Evolutionary conservation across 129 eudicot genomes (phyloP), one percentile per base, ranked within the genome.

Genomic region (Lactuca saligna): DNA sequence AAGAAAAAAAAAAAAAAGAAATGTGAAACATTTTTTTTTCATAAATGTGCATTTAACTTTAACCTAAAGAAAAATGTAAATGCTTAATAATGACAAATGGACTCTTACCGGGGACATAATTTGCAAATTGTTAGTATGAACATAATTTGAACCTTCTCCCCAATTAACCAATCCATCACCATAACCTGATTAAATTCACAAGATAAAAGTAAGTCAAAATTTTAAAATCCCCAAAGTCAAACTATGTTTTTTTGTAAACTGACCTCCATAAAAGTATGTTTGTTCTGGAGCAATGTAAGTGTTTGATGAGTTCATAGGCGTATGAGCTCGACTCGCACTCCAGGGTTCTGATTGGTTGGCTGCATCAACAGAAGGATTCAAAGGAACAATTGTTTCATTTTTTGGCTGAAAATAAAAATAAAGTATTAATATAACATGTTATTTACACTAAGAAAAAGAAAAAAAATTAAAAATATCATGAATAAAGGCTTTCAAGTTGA

Each of bases 71-170:
- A 58, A 65, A 48, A 5, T 48, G 39, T 65, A 13, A 29, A 25
- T 65, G 12, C 6, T 17, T 48, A 31, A 4, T 66, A 33, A 31
- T 50, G 32, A 17, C 7, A 15, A 49, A 66, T n/a, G 55, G 31
- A 51, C 16, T 69, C 97, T 85, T 70, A 90, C 97, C 66, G 90
- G 96, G 55, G 90, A 82, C 20, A 85, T 70, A 55, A 85, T 79
- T 71, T 87, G 95, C 75, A 91, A 69, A 77, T 81, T 84, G 72
- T 79, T 85, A 59, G 86, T 80, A 79, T 78, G 79, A 48, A 81
- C 87, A 77, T 84, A 87, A 70, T 74, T 85, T 8, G 97, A 79
- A 58, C 68, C 79, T 14, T 85, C 95, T 69, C 86, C 91, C 97
- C 97, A 84, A 71, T 75, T 83, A 68, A 75, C 74, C 12, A 80